Base-by-base conservation (phyloP, 129 eudicot genomes). In the Heracleum sosnowskyi region DNA sequence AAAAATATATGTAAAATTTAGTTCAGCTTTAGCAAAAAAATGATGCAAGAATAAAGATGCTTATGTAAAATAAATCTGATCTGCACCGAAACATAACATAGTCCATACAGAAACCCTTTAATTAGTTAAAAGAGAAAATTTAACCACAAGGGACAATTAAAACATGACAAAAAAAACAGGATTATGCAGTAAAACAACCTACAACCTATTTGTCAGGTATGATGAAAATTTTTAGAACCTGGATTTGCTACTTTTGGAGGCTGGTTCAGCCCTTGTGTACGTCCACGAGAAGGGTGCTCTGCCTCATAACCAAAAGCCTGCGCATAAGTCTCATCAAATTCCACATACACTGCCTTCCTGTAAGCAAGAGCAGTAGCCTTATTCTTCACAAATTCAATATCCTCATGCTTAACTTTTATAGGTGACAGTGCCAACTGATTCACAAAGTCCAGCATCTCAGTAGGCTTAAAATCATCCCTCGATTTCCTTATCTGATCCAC, bases 241-340 rank as follows among this genome's bases (percentile, higher is more conserved):
- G 86, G 89, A 42, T 87, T 69, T 20, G 96, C 81, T 72, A 45
- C 80, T 69, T 69, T 69, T 69, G n/a, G 44, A 36, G 45, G 45
- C 36, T 72, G 76, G 77, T 12, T 49, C 60, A 47, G 36, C 41
- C 83, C 86, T 37, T 77, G 80, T 34, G 11, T 11, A 11, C 16
- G n/a, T 71, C 86, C 76, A 42, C 64, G 79, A 72, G 90, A 84
- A 77, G 90, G 86, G 15, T 82, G 92, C 39, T 40, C 87, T 68
- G 94, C 84, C 69, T 82, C 78, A 29, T 82, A 78, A 62, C 96
- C 96, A 86, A 95, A 95, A 37, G 99, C 99, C 76, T 95, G 92
- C 7, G 96, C 94, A 92, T 95, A 95, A 0, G 99, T 95, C 73
- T 88, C 95, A 82, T 95, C 99, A 85, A 88, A 90, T 80, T 95